Evolutionary conservation across 2,329 filamentous ascomycete genomes (phyloP).

Genomic region (Akanthomyces dipterigenus): DNA sequence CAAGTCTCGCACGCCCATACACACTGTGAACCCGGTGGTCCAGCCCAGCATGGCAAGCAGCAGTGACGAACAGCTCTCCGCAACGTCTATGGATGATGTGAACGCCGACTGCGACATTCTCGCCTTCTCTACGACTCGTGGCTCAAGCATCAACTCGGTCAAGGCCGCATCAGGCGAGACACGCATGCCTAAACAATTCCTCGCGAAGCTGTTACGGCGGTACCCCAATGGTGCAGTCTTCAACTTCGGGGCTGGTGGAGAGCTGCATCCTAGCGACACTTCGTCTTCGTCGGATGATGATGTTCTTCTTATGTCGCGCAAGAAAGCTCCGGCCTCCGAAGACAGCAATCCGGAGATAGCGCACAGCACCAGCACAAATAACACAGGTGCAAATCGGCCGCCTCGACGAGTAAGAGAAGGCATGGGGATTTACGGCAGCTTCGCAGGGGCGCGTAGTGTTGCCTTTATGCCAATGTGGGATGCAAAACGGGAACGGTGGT

Average conservation of each 20-base stretch:
- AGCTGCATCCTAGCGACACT: constrained; percentile 24
- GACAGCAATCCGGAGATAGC: not conserved
- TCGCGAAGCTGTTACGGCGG: constrained; percentile 29
- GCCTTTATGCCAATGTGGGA: constrained; percentile 45
- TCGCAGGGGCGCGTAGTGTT: constrained; percentile 39
- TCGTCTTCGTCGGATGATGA: constrained; percentile 19
- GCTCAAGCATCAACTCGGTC: constrained; percentile 22
- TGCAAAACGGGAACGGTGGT: constrained; percentile 38
- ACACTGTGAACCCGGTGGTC: constrained; percentile 6
- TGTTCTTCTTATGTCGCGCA: not conserved
- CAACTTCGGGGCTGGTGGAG: constrained; percentile 34
- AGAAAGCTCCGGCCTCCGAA: not conserved
- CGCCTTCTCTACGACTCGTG: constrained; percentile 29
- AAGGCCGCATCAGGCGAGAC: not conserved
- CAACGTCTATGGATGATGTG: not conserved
- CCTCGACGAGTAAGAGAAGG: constrained; percentile 19
- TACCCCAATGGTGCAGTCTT: constrained; percentile 42
- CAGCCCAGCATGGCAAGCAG: constrained; percentile 16
- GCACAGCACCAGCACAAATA: not conserved
- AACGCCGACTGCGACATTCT: constrained; percentile 25
- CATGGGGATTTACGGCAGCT: constrained; percentile 25
- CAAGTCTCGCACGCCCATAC: constrained; percentile 7
- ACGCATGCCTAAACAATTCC: not conserved
- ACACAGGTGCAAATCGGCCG: no score
- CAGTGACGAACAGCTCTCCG: constrained; percentile 17